Evolutionary conservation across 2,329 filamentous ascomycete species (phyloP), one percentile per base, ranked within the genome.

Genomic region (Fusarium proliferatum): DNA sequence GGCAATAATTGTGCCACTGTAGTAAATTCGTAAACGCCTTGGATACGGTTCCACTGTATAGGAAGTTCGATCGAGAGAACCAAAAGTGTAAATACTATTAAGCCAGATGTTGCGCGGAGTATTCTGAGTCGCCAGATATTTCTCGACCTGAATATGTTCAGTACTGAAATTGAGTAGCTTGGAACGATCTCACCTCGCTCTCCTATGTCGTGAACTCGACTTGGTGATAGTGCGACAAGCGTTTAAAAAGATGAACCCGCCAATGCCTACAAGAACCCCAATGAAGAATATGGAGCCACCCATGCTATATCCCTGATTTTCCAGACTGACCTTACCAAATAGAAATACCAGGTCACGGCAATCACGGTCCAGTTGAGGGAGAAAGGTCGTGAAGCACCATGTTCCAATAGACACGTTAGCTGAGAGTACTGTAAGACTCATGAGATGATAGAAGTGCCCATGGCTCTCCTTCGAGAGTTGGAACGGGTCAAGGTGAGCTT

Each of bases 291-390:
- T 62, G 4, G 81, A 77, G 26, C 80, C 80, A 33, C 79, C 68
- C 13, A 73, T 80, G 41, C 79, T 60, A 60, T 80, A 80, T 4
- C 61, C 71, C 26, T 62, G 76, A 41, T 77, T 79, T 3, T 77
- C 72, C 13, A 83, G 45, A 15, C 69, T 61, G 12, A 79, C 66
- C 39, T 73, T 76, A n/a, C 76, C 76, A 21, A 83, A 76, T 45
- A 83, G 74, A 61, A 83, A 83, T 13, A 78, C 77, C 34, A 77
- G 76, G 45, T 82, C 79, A 5, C 60, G 64, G 59, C 81, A 82
- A 15, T 53, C 56, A 10, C 75, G 68, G 34, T 71, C 16, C 12
- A 76, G 68, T 1, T 60, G 69, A 3, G 81, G 76, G 6, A 81
- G 58, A 51, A 74, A 78, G 0, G 71, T 70, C 2, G 74, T 76